These are phyloP conservation scores for Sporisorium scitamineum DNA, from an alignment of 1,284 basidiomycete species.

Conservation along the genomic window DNA sequence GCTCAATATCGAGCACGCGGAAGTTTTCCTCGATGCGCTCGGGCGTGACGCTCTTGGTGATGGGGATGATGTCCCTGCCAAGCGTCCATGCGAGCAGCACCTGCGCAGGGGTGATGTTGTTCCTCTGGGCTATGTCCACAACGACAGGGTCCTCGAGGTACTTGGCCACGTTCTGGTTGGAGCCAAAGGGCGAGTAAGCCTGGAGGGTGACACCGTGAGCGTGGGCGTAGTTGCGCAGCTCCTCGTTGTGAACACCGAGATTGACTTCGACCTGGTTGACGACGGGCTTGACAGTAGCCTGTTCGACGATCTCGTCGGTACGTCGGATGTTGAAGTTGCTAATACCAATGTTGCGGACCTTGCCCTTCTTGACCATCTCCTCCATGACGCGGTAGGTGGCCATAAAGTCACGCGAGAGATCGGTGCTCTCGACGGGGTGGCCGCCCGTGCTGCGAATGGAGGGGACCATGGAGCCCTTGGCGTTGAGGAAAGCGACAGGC, in stretches of 20 bases:
- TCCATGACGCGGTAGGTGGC: conserved; percentile 63
- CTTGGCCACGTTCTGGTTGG: conserved; percentile 51
- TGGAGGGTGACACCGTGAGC: conserved; percentile 51
- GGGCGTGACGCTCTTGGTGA: conserved; percentile 53
- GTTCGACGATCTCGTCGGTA: conserved; percentile 47
- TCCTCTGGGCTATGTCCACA: conserved; percentile 55
- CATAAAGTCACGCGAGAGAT: conserved; percentile 57
- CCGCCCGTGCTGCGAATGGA: conserved; percentile 57
- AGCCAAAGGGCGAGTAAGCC: conserved; percentile 62
- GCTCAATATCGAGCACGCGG: conserved; percentile 37
- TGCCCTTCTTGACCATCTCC: conserved; percentile 65
- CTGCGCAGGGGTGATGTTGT: conserved; percentile 62
- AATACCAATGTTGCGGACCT: conserved; percentile 75
- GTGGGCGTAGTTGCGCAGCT: conserved; percentile 79
- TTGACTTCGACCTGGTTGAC: conserved; percentile 67
- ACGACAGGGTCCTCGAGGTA: conserved; percentile 57
- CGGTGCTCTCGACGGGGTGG: conserved; percentile 79
- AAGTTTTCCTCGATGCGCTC: conserved; percentile 60
- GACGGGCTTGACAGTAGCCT: conserved; percentile 53
- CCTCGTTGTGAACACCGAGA: conserved; percentile 76
- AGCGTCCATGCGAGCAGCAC: conserved; percentile 59
- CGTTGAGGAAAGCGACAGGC: conserved; percentile 68
- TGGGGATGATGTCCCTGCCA: conserved; percentile 57
- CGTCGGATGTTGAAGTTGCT: conserved; percentile 66
- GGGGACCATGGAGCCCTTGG: conserved; percentile 53